Evolutionary conservation across 2,329 filamentous ascomycete genomes (phyloP).

Genomic region (Cercospora sp.): DNA sequence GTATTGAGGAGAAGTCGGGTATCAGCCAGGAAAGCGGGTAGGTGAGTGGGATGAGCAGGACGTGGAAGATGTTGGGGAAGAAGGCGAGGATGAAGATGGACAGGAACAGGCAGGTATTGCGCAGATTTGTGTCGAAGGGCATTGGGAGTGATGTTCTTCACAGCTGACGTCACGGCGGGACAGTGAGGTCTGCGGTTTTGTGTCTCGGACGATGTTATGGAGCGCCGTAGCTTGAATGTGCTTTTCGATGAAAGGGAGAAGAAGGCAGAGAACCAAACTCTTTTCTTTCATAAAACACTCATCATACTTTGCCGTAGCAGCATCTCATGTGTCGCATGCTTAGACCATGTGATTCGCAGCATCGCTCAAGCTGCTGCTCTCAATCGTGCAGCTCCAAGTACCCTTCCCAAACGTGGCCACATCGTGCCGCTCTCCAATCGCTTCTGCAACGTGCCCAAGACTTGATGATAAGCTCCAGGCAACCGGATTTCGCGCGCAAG

Average conservation of each 20-base stretch:
- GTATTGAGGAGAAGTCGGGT: constrained; percentile 38
- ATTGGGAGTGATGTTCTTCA: constrained; percentile 22
- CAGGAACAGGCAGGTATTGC: constrained; percentile 49
- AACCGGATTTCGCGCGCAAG: neutral
- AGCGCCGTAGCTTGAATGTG: constrained; percentile 11
- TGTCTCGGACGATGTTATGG: constrained; percentile 2
- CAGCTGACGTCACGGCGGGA: constrained; percentile 16
- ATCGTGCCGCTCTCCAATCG: constrained; percentile 10
- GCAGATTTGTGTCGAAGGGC: constrained; percentile 33
- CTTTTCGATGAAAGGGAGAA: neutral
- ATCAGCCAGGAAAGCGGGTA: constrained; percentile 30
- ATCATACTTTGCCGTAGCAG: constrained; percentile 7
- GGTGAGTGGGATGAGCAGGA: constrained; percentile 38
- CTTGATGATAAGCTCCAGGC: neutral
- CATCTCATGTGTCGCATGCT: neutral
- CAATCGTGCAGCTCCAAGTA: neutral
- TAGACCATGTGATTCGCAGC: constrained; percentile 1
- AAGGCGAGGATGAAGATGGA: constrained; percentile 53
- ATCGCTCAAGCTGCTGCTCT: neutral
- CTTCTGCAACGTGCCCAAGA: constrained; percentile 6
- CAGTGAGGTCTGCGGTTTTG: neutral
- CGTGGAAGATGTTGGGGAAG: constrained; percentile 51
- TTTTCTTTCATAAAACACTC: neutral
- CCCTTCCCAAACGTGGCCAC: constrained; percentile 8
- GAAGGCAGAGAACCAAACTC: neutral